Percentiles rank a stretch among this genome's conserved stretches.
Conservation (phyloP, 192 early-diverging fungal species). For the Coemansia sp. region DNA sequence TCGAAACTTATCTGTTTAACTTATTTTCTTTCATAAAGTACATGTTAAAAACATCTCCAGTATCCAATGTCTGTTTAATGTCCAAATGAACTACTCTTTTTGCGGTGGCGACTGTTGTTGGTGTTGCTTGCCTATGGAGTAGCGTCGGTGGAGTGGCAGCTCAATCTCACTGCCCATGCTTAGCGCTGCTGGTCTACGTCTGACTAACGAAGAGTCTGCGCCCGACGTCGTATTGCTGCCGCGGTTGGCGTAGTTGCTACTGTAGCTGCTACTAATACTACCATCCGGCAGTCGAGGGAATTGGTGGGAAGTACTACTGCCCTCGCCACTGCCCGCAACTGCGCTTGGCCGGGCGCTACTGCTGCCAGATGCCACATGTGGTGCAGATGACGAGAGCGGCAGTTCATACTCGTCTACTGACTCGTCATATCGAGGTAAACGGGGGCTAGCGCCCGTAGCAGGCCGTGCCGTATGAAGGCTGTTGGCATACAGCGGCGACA, state of each 20-base stretch:
- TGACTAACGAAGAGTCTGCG: conserved; percentile 31
- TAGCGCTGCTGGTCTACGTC: conserved; percentile 32
- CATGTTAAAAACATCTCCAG: neutral
- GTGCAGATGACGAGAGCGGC: conserved; percentile 3
- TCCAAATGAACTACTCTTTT: neutral
- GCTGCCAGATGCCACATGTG: neutral
- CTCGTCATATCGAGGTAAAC: neutral
- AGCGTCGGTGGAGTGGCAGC: conserved; percentile 28
- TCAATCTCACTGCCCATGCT: conserved; percentile 29
- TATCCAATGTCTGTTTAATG: neutral
- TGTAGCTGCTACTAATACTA: conserved; percentile 14
- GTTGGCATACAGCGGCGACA: neutral
- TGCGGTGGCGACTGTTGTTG: conserved; percentile 2
- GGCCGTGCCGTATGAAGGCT: neutral
- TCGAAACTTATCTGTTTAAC: conserved; percentile 4
- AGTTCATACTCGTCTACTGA: neutral
- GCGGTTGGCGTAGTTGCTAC: conserved; percentile 15
- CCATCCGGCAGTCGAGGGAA: conserved; percentile 19
- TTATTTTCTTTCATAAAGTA: conserved; percentile 2
- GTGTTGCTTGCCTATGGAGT: conserved; percentile 5
- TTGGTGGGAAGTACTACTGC: conserved; percentile 19
- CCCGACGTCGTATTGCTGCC: conserved; percentile 1
- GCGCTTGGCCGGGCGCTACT: conserved; percentile 10
- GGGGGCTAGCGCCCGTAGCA: neutral
- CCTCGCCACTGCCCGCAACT: conserved; percentile 9